Conservation (phyloP, 2,329 filamentous ascomycete species). For the Calonectria pseudoturangicola region DNA sequence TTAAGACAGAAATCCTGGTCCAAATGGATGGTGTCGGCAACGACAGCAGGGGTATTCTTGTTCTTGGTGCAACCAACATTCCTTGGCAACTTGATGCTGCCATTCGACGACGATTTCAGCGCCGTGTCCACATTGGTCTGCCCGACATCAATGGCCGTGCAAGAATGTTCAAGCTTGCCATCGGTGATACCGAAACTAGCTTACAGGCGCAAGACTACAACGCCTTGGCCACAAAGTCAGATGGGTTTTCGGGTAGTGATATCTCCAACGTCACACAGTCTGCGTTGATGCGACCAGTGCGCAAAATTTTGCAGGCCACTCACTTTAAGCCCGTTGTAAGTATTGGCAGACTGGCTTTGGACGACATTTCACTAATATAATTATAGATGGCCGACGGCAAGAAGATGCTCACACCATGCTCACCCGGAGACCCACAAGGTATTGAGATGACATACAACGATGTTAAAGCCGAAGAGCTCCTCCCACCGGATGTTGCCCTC, state of each 20-base stretch:
- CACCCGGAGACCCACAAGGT: conserved; percentile 89
- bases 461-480: conserved; percentile 86
- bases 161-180: conserved; percentile 95
- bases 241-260: conserved; percentile 97
- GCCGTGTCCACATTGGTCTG: conserved; percentile 94
- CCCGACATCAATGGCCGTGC: conserved; percentile 91
- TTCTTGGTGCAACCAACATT: conserved; percentile 97
- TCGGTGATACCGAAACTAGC: conserved; percentile 94
- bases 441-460: conserved; percentile 96
- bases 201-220: conserved; percentile 86
- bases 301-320: conserved; percentile 97
- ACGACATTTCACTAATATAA: conserved; percentile 21
- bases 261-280: conserved; percentile 97
- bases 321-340: conserved; percentile 91
- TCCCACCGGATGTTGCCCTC: conserved; percentile 89
- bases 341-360: conserved; percentile 9
- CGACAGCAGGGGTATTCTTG: conserved; percentile 93
- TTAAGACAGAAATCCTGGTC: conserved; percentile 98
- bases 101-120: conserved; percentile 96
- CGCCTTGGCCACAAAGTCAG: conserved; percentile 86
- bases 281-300: conserved; percentile 96
- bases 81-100: conserved; percentile 98
- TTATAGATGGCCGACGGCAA: conserved; percentile 82
- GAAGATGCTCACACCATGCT: conserved; percentile 89
- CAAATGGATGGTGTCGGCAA: conserved; percentile 99